Base-by-base conservation (phyloP, 345 rosid genomes). In the Eucalyptus regnans region DNA sequence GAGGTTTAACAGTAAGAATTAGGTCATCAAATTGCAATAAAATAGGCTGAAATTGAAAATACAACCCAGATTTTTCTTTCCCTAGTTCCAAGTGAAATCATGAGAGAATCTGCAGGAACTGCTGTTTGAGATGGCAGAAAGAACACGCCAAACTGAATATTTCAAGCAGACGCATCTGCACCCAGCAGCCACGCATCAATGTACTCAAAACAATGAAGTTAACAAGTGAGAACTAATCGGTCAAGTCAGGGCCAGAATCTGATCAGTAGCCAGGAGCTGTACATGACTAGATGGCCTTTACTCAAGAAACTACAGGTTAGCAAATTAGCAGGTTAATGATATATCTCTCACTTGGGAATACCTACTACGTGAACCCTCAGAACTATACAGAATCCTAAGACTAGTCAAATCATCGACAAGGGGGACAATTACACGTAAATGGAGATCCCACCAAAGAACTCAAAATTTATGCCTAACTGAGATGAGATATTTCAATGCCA, bases 401-500 rank as follows among this genome's bases (percentile, higher is more conserved):
- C 48, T 43, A 41, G 48, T 76, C 83, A 76, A 41, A 76, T 76
- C 48, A 18, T 76, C 3, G 83, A 48, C 86, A 3, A 46, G 54
- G 86, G 41, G 86, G 50, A 48, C 44, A 27, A 18, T 86, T 9
- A 9, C 44, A 18, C 20, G n/a, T 43, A n/a, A 48, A 86, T 48
- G 87, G 43, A 86, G 87, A 41, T 76, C 84, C 29, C 15, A 6
- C 84, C 84, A 76, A 20, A 76, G 84, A 76, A 76, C 48, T 76
- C 8, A 22, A 76, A 76, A 37, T 76, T 29, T 8, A 44, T 76
- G 84, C 37, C 91, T 92, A 94, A 88, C 96, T 94, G 49, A 94
- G 92, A 18, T 88, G 92, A 86, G 95, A 56, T 79, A 93, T 89
- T 50, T 96, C 96, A 50, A 95, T 41, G 22, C 86, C 94, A 56